Evolutionary conservation across 495 filamentous ascomycete genomes (phyloP).

Genomic region (Neurospora africana): DNA sequence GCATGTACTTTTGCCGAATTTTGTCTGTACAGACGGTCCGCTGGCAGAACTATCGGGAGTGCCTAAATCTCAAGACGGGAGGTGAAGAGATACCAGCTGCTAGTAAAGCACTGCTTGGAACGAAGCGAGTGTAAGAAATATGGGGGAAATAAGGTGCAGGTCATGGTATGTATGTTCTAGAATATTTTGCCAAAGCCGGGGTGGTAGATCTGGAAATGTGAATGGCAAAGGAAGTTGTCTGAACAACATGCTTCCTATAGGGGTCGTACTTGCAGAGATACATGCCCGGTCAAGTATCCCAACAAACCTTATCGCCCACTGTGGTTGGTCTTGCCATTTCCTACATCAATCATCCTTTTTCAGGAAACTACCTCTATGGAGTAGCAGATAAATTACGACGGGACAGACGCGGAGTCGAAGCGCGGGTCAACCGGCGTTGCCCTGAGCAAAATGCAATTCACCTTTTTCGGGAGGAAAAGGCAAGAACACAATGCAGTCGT

Average conservation of each 20-base stretch:
- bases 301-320: neutral
- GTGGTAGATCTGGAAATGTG: neutral
- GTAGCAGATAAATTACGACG: neutral
- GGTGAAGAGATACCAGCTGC: neutral
- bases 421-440: neutral
- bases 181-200: neutral
- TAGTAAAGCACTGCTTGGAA: neutral
- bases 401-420: neutral
- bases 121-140: neutral
- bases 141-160: neutral
- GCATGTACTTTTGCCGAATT: neutral
- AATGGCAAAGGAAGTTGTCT: neutral
- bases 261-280: neutral
- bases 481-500: neutral
- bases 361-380: neutral
- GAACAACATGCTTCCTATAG: neutral
- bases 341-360: neutral
- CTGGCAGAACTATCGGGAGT: neutral
- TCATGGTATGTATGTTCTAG: neutral
- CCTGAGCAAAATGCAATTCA: neutral
- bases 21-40: neutral
- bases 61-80: neutral
- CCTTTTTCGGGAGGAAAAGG: neutral
- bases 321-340: neutral
- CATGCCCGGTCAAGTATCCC: neutral